These are phyloP conservation scores for Trichocladium uniseriatum DNA, from an alignment of 495 filamentous ascomycete species.

Conservation along the genomic window DNA sequence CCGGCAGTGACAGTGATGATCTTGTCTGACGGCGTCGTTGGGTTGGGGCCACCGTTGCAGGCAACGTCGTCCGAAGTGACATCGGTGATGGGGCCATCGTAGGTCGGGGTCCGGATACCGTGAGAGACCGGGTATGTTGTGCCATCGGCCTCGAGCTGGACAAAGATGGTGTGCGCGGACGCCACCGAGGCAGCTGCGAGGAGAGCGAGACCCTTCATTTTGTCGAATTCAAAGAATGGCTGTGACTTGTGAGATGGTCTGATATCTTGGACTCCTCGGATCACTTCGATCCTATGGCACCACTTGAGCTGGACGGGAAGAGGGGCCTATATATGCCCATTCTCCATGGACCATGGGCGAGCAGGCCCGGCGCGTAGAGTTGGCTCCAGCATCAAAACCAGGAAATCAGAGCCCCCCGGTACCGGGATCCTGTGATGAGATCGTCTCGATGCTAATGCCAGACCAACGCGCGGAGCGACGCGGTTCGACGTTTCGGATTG, in stretches of 20 bases:
- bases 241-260: no score
- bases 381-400: no score
- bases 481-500: not conserved
- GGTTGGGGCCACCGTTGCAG: slow-evolving; percentile 51
- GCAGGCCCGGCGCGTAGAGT: no score
- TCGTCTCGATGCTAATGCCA: no score
- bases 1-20: slow-evolving; percentile 44
- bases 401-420: no score
- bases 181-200: slow-evolving; percentile 28
- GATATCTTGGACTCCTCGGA: no score
- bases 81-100: slow-evolving; percentile 44
- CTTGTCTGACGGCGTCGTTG: slow-evolving; percentile 33
- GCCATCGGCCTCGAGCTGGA: slow-evolving; percentile 36
- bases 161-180: slow-evolving; percentile 48
- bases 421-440: slow-evolving; percentile 4
- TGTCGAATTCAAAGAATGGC: slow-evolving; percentile 4
- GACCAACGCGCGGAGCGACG: no score
- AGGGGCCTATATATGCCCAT: no score
- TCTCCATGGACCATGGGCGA: no score
- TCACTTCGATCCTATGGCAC: no score
- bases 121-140: slow-evolving; percentile 28
- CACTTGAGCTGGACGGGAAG: no score
- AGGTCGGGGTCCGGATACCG: slow-evolving; percentile 31
- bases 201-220: slow-evolving; percentile 23
- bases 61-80: slow-evolving; percentile 41